Evolutionary conservation across 176 grass and related monocot genomes (phyloP).

Genomic region (Hordeum marinum): DNA sequence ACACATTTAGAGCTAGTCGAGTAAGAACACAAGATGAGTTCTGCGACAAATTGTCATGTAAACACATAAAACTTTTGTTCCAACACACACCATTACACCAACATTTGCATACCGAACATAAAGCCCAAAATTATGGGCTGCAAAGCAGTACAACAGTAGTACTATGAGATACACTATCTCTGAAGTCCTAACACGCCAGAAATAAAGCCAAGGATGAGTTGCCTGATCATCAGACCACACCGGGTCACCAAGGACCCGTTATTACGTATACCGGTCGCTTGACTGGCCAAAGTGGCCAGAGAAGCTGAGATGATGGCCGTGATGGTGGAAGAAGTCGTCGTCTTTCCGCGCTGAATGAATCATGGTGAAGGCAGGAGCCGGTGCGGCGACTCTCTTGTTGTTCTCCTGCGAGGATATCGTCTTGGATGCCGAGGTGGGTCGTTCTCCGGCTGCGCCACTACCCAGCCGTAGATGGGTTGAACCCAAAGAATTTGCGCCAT

Average conservation of each 20-base stretch:
- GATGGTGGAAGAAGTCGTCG: slow-evolving; percentile 26
- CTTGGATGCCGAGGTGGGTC: neutral
- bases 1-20: neutral
- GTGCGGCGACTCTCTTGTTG: slow-evolving; percentile 5
- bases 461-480: slow-evolving; percentile 27
- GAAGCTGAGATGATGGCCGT: slow-evolving; percentile 38
- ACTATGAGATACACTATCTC: neutral
- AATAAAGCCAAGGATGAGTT: slow-evolving; percentile 85
- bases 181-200: slow-evolving; percentile 12
- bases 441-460: neutral
- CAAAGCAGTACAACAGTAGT: neutral
- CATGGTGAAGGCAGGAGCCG: slow-evolving; percentile 11
- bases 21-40: neutral
- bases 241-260: neutral
- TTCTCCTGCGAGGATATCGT: slow-evolving; percentile 5
- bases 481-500: neutral
- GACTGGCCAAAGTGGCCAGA: slow-evolving; percentile 17
- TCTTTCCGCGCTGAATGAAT: slow-evolving; percentile 1
- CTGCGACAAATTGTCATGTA: neutral
- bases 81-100: slow-evolving; percentile 7
- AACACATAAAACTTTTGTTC: neutral
- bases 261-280: neutral
- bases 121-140: slow-evolving; percentile 17
- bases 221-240: slow-evolving; percentile 40
- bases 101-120: neutral